A percentile compares a stretch with the other conserved stretches of the same genome.
Evolutionary conservation across 1,284 basidiomycete species (phyloP).

Genomic region (Anthracocystis setariae): DNA sequence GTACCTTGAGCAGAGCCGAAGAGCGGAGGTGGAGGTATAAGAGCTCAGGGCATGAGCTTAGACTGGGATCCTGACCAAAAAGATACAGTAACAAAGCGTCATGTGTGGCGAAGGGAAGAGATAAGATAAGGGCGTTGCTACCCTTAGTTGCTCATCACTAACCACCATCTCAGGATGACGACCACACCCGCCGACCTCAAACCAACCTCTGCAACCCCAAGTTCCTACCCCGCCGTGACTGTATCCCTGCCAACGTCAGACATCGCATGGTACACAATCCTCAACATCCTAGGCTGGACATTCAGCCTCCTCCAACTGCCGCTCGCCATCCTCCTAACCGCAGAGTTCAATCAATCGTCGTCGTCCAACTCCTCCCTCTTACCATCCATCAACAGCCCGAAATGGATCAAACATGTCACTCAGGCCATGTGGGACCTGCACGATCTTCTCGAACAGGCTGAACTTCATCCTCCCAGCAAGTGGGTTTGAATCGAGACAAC

Average conservation of each 20-base stretch:
- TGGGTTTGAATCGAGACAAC: conserved; percentile 1
- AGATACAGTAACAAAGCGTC: not conserved
- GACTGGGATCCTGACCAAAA: too few relatives aligned
- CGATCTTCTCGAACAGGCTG: conserved; percentile 29
- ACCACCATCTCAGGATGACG: too few relatives aligned
- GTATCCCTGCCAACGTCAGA: not conserved
- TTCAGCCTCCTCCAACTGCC: conserved; percentile 18
- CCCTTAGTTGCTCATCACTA: too few relatives aligned
- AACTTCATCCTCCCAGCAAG: conserved; percentile 15
- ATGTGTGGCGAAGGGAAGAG: not conserved
- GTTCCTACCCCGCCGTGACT: not conserved
- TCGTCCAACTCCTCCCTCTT: not conserved
- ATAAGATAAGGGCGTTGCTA: conserved; percentile 7
- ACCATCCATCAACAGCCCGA: not conserved
- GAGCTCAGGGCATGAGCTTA: too few relatives aligned
- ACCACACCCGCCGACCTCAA: too few relatives aligned
- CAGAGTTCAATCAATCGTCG: not conserved
- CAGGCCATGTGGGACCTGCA: conserved; percentile 34
- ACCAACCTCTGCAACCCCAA: not conserved
- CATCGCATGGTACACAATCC: not conserved
- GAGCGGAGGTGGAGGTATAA: too few relatives aligned
- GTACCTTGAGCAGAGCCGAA: too few relatives aligned
- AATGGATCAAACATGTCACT: conserved; percentile 2
- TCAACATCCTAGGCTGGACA: conserved; percentile 13
- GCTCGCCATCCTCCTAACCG: conserved; percentile 2